A percentile compares a stretch with the other conserved stretches of the same genome.
Evolutionary conservation across 768 basidiomycete species (phyloP).

Genomic region (Mycena albidolilacea): DNA sequence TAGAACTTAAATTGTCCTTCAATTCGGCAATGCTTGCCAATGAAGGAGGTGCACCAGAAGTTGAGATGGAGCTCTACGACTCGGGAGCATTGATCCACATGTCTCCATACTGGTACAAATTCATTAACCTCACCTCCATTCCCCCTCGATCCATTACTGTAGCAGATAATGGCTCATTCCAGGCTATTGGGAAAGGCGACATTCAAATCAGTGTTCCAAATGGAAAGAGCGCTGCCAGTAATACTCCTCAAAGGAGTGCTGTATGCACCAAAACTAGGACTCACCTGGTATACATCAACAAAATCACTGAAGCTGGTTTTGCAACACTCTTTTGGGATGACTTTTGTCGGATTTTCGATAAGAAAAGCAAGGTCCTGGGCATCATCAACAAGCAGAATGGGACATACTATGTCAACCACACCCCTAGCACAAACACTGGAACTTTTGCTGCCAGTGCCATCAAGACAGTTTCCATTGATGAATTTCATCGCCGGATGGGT

Average conservation of each 20-base stretch:
- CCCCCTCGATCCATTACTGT: slow-evolving; percentile 46
- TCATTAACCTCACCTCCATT: slow-evolving; percentile 49
- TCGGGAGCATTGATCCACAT: slow-evolving; percentile 55
- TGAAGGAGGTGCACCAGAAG: slow-evolving; percentile 6
- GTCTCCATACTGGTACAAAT: slow-evolving; percentile 48
- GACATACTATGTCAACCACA: neutral
- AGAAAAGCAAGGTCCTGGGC: slow-evolving; percentile 24
- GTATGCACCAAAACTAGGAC: slow-evolving; percentile 42
- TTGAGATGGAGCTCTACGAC: slow-evolving; percentile 50
- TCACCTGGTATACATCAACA: too few species aligned
- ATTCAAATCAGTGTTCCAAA: slow-evolving; percentile 46
- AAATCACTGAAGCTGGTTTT: slow-evolving; percentile 44
- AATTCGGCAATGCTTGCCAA: slow-evolving; percentile 23
- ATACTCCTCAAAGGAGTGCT: slow-evolving; percentile 49
- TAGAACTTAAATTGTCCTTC: slow-evolving; percentile 13
- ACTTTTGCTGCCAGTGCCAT: neutral
- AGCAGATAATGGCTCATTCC: slow-evolving; percentile 47
- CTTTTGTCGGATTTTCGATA: slow-evolving; percentile 44
- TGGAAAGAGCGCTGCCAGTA: slow-evolving; percentile 36
- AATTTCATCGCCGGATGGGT: too few species aligned
- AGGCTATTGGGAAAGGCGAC: slow-evolving; percentile 42
- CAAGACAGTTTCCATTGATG: too few species aligned
- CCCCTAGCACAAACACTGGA: neutral
- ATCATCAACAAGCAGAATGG: slow-evolving; percentile 18
- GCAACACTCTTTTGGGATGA: slow-evolving; percentile 43